Evolutionary conservation across 2,329 filamentous ascomycete genomes (phyloP), one percentile per base, ranked within the genome.

Genomic region (Ascochyta clinopodiicola): DNA sequence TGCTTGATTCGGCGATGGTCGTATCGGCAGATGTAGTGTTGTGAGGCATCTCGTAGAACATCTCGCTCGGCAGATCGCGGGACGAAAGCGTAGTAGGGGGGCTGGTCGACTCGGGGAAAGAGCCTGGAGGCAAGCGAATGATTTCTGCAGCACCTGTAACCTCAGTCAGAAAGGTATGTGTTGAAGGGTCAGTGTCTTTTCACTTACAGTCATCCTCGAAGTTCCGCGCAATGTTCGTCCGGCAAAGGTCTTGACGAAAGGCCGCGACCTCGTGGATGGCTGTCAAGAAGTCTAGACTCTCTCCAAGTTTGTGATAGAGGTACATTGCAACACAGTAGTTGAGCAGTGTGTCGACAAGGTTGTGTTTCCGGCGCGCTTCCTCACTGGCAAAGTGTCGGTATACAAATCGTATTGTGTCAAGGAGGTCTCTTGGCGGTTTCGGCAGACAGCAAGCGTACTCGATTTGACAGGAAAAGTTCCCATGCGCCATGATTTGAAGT

Each of bases 311-410:
- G 55, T 80, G 78, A 24, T 70, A 68, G 3, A 63, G 34, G 59
- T 78, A 79, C 25, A 65, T 68, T 6, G 69, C 66, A 19, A 80
- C 68, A 54, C 77, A 80, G 62, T 80, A 81, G 59, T 78, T 72
- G 44, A 79, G 66, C 15, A 81, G 64, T 0, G 72, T 75, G 37
- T 78, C 71, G 7, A 77, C 58, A 4, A 80, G 63, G 17, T 64
- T 59, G 24, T 68, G 61, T 29, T 69, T 59, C 42, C 61, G 56
- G 31, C 64, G 61, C 17, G 63, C 58, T 38, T 73, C 45, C 3
- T 63, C 39, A 21, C 59, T 59, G 21, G 58, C 49, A 42, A 71
- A 67, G 50, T 75, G 51, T 13, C 49, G 40, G 52, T 75, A 76
- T 19, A 75, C 44, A 61, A 71, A 76, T n/a, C 64, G 61, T 38